Conservation (phyloP, 768 basidiomycete genomes). For the Tricholoma saponaceum region DNA sequence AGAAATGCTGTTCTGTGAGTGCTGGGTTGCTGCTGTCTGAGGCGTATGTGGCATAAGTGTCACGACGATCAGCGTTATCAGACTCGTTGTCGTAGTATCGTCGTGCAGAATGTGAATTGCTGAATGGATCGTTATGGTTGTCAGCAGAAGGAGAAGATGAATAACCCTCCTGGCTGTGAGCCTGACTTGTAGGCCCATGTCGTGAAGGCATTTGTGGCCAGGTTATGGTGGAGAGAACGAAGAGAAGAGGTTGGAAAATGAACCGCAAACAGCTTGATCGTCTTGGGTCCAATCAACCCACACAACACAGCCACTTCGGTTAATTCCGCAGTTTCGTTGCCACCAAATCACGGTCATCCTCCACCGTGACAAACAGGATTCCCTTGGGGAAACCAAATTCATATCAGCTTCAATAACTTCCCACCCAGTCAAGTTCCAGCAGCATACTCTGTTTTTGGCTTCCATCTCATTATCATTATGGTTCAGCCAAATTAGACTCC, state of each 20-base stretch:
- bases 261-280: constrained; percentile 3
- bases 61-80: constrained; percentile 64
- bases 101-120: constrained; percentile 29
- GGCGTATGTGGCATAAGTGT: constrained; percentile 62
- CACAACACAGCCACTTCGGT: constrained; percentile 10
- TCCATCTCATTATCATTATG: too few species aligned
- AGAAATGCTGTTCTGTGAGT: constrained; percentile 57
- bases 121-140: constrained; percentile 66
- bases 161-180: constrained; percentile 60
- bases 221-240: constrained; percentile 21
- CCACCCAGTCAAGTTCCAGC: too few species aligned
- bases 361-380: too few species aligned
- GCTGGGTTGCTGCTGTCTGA: constrained; percentile 69
- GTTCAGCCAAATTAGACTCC: too few species aligned
- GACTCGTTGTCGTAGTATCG: constrained; percentile 76
- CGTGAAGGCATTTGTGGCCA: constrained; percentile 47
- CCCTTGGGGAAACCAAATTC: too few species aligned
- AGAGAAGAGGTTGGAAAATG: constrained; percentile 16
- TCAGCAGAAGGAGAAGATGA: constrained; percentile 52
- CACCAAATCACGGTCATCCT: constrained; percentile 33
- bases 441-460: too few species aligned
- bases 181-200: constrained; percentile 52
- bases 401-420: too few species aligned
- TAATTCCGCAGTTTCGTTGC: constrained; percentile 1
- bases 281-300: constrained; percentile 9